Base-by-base conservation (phyloP, 805 yeast genomes). In the Ascoidea tarda region DNA sequence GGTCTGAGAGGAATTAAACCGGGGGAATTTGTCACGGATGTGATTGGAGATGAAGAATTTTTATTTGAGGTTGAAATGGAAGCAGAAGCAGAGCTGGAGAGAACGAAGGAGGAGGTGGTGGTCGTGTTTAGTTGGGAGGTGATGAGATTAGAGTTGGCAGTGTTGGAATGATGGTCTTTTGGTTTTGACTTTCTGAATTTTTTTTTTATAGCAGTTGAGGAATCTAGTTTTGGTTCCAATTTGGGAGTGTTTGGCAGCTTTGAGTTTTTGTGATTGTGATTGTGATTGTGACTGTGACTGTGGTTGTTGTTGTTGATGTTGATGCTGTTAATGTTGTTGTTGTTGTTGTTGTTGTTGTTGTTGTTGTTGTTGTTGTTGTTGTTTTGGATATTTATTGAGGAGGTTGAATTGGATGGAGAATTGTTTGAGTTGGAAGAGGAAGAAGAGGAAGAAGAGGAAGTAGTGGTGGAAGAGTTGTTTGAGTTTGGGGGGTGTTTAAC, bases 401-500 rank as follows among this genome's bases (percentile, higher is more conserved):
- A 12, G 8, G 2, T 8, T 21, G 47, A 46, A 31, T 28, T 32
- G 5, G 49, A 46, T 16, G 42, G 42, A 32, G n/a, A 6, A 33
- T 32, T 21, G 52, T 5, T 6, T 16, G 32, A 32, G 46, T 33
- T 45, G 33, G 16, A 8, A 6, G 48, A 5, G 49, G 16, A 32
- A 3, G 48, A 42, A 16, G 21, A 38, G n/a, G 6, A 6, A 33
- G 6, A 6, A 6, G 42, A 33, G 10, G 6, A 6, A 33, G 6
- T 33, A 33, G 44, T 10, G 8, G 8, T 8, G 14, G 14, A 10
- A 38, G 8, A 10, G 14, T 38, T 38, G 8, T 8, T 10, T 10
- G 8, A 10, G 8, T 10, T 38, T 38, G 44, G 44, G 14, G 44
- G 58, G 48, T 79, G 83, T 61, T 83, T 82, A 62, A 85, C 84